Conservation (phyloP, 1,139 yeast species). For the Yamadazyma friedrichii region DNA sequence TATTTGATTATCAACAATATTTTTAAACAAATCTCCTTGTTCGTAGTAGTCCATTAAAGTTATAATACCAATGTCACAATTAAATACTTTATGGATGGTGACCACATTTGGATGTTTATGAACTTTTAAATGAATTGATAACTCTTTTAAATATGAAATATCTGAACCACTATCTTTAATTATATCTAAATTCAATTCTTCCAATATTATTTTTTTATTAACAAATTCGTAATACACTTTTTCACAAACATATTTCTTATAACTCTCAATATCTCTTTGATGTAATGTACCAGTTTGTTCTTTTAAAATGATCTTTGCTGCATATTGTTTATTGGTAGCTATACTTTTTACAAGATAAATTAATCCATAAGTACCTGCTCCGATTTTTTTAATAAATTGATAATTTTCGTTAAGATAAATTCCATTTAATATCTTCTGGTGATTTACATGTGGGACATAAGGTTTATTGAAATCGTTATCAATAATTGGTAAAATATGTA, state of each 20-base stretch:
- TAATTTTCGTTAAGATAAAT: slow-evolving; percentile 15
- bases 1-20: slow-evolving; percentile 69
- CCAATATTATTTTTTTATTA: slow-evolving; percentile 12
- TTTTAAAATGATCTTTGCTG: slow-evolving; percentile 73
- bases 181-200: slow-evolving; percentile 40
- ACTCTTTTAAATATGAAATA: slow-evolving; percentile 60
- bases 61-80: slow-evolving; percentile 55
- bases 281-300: slow-evolving; percentile 23
- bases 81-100: slow-evolving; percentile 69
- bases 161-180: slow-evolving; percentile 41
- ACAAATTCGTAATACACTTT: slow-evolving; percentile 28
- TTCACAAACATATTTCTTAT: slow-evolving; percentile 33
- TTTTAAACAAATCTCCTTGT: slow-evolving; percentile 80
- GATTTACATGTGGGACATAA: slow-evolving; percentile 10
- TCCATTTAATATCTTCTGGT: slow-evolving; percentile 23
- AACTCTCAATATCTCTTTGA: slow-evolving; percentile 26
- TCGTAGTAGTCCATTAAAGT: slow-evolving; percentile 74
- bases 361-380: slow-evolving; percentile 87
- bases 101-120: slow-evolving; percentile 77
- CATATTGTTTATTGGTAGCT: slow-evolving; percentile 50
- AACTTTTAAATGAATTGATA: slow-evolving; percentile 68
- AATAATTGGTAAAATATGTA: slow-evolving; percentile 18
- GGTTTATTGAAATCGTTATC: slow-evolving; percentile 11
- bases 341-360: slow-evolving; percentile 70
- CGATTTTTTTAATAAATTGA: slow-evolving; percentile 55